Conservation (phyloP, 768 basidiomycete species). For the Rossbeevera mucosa region DNA sequence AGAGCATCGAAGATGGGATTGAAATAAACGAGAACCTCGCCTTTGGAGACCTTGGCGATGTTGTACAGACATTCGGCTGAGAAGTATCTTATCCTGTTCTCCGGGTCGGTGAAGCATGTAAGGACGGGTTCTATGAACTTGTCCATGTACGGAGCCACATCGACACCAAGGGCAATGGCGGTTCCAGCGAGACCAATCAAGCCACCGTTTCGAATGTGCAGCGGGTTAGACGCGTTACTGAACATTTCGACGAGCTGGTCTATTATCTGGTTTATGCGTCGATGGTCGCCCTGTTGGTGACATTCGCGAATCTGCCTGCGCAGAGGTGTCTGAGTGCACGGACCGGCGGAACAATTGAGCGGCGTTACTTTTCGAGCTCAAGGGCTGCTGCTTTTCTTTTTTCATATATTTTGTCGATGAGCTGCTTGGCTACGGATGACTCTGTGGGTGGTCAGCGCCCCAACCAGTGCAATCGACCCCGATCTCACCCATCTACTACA, state of each 20-base stretch:
- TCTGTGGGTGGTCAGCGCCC: conserved; percentile 39
- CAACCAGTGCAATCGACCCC: not conserved
- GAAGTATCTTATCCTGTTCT: conserved; percentile 95
- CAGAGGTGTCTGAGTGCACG: conserved; percentile 12
- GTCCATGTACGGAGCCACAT: conserved; percentile 91
- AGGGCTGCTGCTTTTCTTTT: conserved; percentile 93
- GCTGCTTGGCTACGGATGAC: conserved; percentile 68
- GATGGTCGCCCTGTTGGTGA: conserved; percentile 73
- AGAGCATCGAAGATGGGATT: conserved; percentile 98
- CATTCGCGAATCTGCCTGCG: conserved; percentile 81
- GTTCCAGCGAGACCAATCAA: conserved; percentile 94
- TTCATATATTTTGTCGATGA: conserved; percentile 93
- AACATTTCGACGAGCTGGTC: conserved; percentile 96
- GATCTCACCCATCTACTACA: conserved; percentile 19
- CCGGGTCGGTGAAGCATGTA: conserved; percentile 87
- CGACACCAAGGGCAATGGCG: conserved; percentile 93
- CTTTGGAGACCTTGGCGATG: conserved; percentile 95
- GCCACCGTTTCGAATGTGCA: conserved; percentile 91
- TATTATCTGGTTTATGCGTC: conserved; percentile 80
- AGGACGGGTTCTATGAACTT: conserved; percentile 87
- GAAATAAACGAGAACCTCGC: conserved; percentile 94
- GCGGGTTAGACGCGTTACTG: conserved; percentile 71
- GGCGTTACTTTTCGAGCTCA: conserved; percentile 82
- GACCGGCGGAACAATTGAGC: not conserved
- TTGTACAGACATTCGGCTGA: conserved; percentile 98